Conservation (phyloP, 768 basidiomycete genomes). For the Russula dissimulans region DNA sequence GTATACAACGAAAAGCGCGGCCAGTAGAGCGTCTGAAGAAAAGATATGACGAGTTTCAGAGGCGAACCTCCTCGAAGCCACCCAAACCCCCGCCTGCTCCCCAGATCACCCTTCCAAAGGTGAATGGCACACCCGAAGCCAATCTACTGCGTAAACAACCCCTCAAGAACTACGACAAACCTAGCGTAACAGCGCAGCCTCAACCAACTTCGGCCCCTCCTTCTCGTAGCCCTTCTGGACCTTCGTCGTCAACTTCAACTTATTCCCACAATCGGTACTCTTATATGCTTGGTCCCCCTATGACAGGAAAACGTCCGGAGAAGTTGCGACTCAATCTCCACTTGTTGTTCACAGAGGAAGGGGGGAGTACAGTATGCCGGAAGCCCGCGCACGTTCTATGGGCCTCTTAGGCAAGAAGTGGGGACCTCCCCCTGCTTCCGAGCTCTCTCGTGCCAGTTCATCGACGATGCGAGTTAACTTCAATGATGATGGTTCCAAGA, state of each 20-base stretch:
- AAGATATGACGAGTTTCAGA: conserved; percentile 66
- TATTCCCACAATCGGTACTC: conserved; percentile 44
- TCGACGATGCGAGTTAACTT: conserved; percentile 39
- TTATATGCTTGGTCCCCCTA: conserved; percentile 60
- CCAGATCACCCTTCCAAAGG: conserved; percentile 13
- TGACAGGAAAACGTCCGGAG: conserved; percentile 62
- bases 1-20: conserved; percentile 71
- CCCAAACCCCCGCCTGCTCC: not conserved
- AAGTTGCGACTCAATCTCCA: conserved; percentile 59
- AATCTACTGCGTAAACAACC: conserved; percentile 17
- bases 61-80: conserved; percentile 18
- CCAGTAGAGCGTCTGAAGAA: conserved; percentile 80
- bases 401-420: conserved; percentile 81
- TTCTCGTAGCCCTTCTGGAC: conserved; percentile 23
- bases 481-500: conserved; percentile 46
- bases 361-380: conserved; percentile 79
- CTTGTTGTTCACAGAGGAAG: conserved; percentile 65
- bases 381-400: conserved; percentile 72
- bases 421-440: conserved; percentile 49
- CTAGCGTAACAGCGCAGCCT: conserved; percentile 14
- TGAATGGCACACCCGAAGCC: conserved; percentile 17
- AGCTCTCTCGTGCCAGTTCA: conserved; percentile 18
- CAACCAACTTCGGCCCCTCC: conserved; percentile 24
- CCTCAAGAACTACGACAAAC: conserved; percentile 13
- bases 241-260: conserved; percentile 9